Percentiles rank a stretch among this genome's conserved stretches.
Conservation (phyloP, 371 early-diverging fungal species). For the Mortierella sp. region DNA sequence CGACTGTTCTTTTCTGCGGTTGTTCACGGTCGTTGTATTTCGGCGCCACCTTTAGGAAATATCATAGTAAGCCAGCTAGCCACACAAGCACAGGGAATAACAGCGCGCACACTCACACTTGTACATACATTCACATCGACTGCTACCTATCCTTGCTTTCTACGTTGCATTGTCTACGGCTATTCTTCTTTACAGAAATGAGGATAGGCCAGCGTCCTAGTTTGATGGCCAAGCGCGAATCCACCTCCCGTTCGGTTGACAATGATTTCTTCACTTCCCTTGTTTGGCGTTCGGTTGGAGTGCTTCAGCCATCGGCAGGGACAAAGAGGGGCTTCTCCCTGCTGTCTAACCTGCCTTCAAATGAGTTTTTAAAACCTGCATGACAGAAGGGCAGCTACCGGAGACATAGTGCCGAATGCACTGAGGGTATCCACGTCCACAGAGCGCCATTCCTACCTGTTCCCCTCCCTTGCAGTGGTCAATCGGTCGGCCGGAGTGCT, state of each 20-base stretch:
- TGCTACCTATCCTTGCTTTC: neutral
- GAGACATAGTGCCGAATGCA: neutral
- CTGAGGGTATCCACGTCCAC: neutral
- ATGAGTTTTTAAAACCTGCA: slow-evolving; percentile 10
- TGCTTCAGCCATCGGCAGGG: neutral
- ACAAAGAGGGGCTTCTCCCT: neutral
- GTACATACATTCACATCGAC: neutral
- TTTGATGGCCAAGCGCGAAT: slow-evolving; percentile 5
- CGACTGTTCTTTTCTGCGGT: neutral
- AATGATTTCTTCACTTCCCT: neutral
- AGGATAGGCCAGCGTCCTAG: neutral
- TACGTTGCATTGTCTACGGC: neutral
- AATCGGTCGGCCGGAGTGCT: slow-evolving; percentile 9
- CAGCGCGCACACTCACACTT: neutral
- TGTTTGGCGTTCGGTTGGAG: neutral
- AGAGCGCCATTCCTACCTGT: neutral
- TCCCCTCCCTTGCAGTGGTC: neutral
- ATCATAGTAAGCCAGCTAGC: no score
- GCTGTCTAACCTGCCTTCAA: no score
- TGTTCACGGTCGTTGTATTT: neutral
- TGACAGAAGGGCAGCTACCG: neutral
- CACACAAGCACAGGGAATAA: neutral
- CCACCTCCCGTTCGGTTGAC: neutral
- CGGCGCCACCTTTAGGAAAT: neutral
- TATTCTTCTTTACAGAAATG: slow-evolving; percentile 1